phyloP scores from a whole-genome alignment of 257 asterid genomes.

The Pogostemon cablin region DNA sequence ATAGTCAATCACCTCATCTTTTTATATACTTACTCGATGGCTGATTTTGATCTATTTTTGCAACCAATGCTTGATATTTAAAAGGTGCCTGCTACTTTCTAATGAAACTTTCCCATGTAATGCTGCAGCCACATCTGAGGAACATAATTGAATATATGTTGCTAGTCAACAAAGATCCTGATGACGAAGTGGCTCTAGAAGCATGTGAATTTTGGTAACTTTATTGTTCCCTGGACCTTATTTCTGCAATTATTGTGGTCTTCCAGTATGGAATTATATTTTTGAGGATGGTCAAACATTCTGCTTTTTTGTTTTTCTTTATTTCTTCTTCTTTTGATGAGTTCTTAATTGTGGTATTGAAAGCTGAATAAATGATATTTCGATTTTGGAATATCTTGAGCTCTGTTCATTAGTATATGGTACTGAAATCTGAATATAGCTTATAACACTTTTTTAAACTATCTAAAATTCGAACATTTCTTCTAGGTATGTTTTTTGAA shows the following conservation, averaged over 20 bases:
- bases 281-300: conserved; percentile 8
- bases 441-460: background rate
- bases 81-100: conserved; percentile 31
- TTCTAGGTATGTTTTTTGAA: background rate
- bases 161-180: conserved; percentile 86
- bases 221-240: background rate
- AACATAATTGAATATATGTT: conserved; percentile 84
- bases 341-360: conserved; percentile 5
- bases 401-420: conserved; percentile 13
- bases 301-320: background rate
- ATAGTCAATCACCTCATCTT: background rate
- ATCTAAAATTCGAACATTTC: background rate
- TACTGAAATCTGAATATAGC: background rate
- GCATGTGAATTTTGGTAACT: conserved; percentile 98
- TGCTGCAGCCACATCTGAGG: conserved; percentile 88
- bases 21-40: background rate
- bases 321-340: conserved; percentile 1
- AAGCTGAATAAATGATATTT: background rate
- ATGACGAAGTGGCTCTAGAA: conserved; percentile 97
- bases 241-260: conserved; percentile 5
- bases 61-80: background rate
- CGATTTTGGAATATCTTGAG: background rate
- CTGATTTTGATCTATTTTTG: conserved; percentile 20
- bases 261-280: background rate
- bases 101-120: conserved; percentile 30